Conservation (phyloP, 108 stramenopile genomes). For the Parietichytrium sp. region DNA sequence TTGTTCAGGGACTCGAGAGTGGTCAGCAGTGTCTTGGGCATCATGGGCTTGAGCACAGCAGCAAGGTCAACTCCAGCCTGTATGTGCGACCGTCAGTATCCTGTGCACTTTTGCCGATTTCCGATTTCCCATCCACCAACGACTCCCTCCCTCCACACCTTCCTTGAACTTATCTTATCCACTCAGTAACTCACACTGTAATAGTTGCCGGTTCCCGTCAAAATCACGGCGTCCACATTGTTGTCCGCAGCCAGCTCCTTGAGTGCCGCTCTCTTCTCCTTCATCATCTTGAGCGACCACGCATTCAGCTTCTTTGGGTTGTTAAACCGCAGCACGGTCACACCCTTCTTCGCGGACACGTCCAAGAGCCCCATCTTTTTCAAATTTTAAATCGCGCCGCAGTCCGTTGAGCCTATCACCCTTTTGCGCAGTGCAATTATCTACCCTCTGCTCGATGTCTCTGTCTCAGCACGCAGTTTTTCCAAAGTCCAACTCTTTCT, state of each 20-base stretch:
- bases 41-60: conserved; percentile 38
- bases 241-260: conserved; percentile 48
- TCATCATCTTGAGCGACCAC: conserved; percentile 35
- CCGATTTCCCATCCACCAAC: too few relatives aligned
- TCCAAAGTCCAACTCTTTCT: background rate
- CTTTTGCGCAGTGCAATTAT: too few relatives aligned
- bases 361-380: conserved; percentile 8
- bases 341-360: conserved; percentile 2
- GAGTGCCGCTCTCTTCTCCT: conserved; percentile 42
- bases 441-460: too few relatives aligned
- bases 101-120: too few relatives aligned
- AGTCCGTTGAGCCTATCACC: too few relatives aligned
- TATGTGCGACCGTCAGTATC: too few relatives aligned
- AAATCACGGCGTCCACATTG: conserved; percentile 51
- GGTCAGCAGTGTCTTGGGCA: background rate
- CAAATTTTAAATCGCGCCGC: too few relatives aligned
- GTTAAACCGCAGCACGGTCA: background rate
- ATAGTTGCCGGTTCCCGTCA: conserved; percentile 62
- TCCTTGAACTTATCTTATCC: too few relatives aligned
- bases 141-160: too few relatives aligned
- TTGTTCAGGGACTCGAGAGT: conserved; percentile 8
- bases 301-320: conserved; percentile 35
- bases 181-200: too few relatives aligned
- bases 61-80: conserved; percentile 32
- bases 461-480: too few relatives aligned